A percentile compares a stretch with the other conserved stretches of the same genome.
These are phyloP conservation scores for Arxiozyma slooffiae DNA, from an alignment of 1,139 yeast species.

Conservation along the genomic window DNA sequence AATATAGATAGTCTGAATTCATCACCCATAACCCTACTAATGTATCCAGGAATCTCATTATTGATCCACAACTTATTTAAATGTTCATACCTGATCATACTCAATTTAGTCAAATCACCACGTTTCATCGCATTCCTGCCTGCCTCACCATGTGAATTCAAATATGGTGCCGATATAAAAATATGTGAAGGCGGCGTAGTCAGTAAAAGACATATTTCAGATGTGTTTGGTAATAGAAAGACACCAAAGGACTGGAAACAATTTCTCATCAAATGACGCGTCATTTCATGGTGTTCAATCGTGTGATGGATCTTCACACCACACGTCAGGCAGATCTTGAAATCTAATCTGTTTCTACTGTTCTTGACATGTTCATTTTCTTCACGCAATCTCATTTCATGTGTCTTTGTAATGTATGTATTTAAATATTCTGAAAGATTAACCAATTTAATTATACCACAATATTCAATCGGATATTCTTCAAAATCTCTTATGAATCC, in stretches of 20 bases:
- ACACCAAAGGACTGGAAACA: constrained; percentile 34
- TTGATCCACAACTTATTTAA: constrained; percentile 52
- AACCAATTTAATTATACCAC: constrained; percentile 56
- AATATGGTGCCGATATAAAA: constrained; percentile 51
- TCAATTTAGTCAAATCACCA: constrained; percentile 46
- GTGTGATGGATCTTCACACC: constrained; percentile 34
- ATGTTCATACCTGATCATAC: constrained; percentile 42
- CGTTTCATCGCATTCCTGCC: constrained; percentile 44
- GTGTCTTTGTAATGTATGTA: constrained; percentile 50
- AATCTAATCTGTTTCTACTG: constrained; percentile 32
- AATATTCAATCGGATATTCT: constrained; percentile 38
- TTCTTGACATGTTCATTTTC: constrained; percentile 22
- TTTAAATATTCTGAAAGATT: constrained; percentile 60
- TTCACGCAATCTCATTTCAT: constrained; percentile 21
- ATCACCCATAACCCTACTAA: constrained; percentile 32
- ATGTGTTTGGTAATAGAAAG: constrained; percentile 38
- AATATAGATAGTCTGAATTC: constrained; percentile 28
- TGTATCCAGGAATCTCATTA: constrained; percentile 40
- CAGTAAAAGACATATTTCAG: constrained; percentile 34
- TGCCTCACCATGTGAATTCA: constrained; percentile 65
- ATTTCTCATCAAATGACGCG: constrained; percentile 28
- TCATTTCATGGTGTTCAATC: constrained; percentile 29
- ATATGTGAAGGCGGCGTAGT: constrained; percentile 31
- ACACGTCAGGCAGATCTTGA: constrained; percentile 35
- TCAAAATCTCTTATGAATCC: not conserved